Conservation (phyloP, 305 asterid species). For the Rubia balearica region DNA sequence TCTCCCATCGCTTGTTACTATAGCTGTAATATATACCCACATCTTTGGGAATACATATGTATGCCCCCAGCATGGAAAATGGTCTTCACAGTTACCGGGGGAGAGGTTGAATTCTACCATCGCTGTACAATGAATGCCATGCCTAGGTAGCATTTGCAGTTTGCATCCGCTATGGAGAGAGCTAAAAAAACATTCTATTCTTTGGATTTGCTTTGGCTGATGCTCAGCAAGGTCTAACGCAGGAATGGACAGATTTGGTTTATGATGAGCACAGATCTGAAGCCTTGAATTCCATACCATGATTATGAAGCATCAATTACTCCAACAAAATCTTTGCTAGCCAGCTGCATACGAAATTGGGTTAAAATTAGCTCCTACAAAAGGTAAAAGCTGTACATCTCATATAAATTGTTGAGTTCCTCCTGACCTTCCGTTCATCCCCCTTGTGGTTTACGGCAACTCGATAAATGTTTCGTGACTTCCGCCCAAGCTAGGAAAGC, state of each 20-base stretch:
- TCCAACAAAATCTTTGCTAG: not conserved
- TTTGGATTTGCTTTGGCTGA: conserved; percentile 1
- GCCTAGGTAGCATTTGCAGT: conserved; percentile 1
- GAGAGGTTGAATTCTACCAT: not conserved
- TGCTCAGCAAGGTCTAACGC: conserved; percentile 2
- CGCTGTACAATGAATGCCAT: not conserved
- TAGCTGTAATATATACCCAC: not conserved
- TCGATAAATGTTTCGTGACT: conserved; percentile 46
- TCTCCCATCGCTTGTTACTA: not conserved
- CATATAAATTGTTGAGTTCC: not conserved
- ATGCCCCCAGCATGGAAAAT: not conserved
- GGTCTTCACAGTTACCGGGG: not conserved
- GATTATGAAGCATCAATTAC: not conserved
- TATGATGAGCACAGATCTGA: not conserved
- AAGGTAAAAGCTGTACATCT: not conserved
- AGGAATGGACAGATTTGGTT: not conserved
- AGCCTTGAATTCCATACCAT: not conserved
- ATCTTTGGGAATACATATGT: not conserved
- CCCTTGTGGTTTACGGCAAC: conserved; percentile 60
- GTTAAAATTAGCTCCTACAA: not conserved
- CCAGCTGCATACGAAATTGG: not conserved
- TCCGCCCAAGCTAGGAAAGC: conserved; percentile 76
- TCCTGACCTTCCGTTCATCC: conserved; percentile 30
- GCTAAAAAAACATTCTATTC: not conserved
- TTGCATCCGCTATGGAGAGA: not conserved